Conservation (phyloP, 768 basidiomycete species). For the Suillus decipiens region DNA sequence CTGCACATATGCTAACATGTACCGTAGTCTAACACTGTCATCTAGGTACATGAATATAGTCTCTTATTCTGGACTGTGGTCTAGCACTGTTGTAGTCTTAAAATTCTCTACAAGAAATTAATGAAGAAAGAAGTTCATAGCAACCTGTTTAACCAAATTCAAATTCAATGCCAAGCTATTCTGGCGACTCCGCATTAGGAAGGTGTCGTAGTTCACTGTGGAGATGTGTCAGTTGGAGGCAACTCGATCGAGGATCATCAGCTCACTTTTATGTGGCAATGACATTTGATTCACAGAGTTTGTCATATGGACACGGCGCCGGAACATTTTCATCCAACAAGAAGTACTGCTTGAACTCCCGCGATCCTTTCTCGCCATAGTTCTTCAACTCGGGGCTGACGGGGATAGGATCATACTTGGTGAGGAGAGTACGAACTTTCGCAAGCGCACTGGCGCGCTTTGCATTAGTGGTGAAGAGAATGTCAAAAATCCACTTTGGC, state of each 20-base stretch:
- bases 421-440: conserved; percentile 20
- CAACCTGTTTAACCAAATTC: no score
- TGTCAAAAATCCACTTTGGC: conserved; percentile 27
- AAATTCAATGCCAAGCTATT: background rate
- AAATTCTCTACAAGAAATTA: no score
- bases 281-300: conserved; percentile 9
- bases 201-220: conserved; percentile 10
- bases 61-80: no score
- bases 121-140: no score
- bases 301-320: conserved; percentile 19
- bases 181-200: background rate
- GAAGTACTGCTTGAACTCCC: conserved; percentile 25
- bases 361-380: conserved; percentile 23
- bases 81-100: no score
- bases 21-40: no score
- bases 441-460: conserved; percentile 20
- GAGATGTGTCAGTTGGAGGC: background rate
- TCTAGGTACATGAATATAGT: no score
- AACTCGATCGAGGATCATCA: background rate
- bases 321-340: conserved; percentile 25
- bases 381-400: conserved; percentile 27
- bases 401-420: conserved; percentile 23
- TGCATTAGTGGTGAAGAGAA: conserved; percentile 21
- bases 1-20: no score
- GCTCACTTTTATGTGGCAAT: conserved; percentile 10